phyloP scores from a whole-genome alignment of 78 protist genomes.

The Protostelium mycophagum region DNA sequence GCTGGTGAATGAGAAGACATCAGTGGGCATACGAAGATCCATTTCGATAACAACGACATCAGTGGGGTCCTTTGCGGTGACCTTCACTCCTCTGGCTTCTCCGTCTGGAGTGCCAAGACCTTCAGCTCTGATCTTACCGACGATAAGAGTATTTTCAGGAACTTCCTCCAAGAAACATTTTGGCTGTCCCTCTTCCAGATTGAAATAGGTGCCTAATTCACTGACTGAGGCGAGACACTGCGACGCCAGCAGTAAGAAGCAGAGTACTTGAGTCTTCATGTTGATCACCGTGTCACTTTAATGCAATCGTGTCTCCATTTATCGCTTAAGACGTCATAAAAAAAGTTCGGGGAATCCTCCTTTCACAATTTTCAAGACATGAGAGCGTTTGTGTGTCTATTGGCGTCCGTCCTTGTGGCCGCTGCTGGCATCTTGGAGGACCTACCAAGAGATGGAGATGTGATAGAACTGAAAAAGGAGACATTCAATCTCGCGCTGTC shows the following conservation, averaged over 20 bases:
- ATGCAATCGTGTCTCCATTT: no score
- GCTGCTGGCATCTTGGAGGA: no score
- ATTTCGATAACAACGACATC: neutral
- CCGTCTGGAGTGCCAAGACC: slow-evolving; percentile 7
- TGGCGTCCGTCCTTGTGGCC: no score
- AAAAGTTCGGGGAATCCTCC: no score
- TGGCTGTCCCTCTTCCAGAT: slow-evolving; percentile 43
- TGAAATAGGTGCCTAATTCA: slow-evolving; percentile 25
- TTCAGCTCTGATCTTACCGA: slow-evolving; percentile 28
- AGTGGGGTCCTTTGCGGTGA: neutral
- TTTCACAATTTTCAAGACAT: no score
- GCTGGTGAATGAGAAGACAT: slow-evolving; percentile 42
- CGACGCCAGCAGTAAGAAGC: neutral
- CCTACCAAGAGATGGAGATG: no score
- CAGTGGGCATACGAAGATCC: slow-evolving; percentile 3
- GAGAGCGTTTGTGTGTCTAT: no score
- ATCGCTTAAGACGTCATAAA: no score
- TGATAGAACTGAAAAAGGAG: no score
- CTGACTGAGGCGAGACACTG: neutral
- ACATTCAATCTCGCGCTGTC: no score
- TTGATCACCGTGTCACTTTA: no score
- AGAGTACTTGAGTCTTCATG: neutral
- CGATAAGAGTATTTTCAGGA: slow-evolving; percentile 34
- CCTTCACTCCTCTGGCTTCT: neutral
- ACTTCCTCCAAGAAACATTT: slow-evolving; percentile 57